Evolutionary conservation across 2,329 filamentous ascomycete genomes (phyloP), one percentile per base, ranked within the genome.

Genomic region (Eutypella sp.): DNA sequence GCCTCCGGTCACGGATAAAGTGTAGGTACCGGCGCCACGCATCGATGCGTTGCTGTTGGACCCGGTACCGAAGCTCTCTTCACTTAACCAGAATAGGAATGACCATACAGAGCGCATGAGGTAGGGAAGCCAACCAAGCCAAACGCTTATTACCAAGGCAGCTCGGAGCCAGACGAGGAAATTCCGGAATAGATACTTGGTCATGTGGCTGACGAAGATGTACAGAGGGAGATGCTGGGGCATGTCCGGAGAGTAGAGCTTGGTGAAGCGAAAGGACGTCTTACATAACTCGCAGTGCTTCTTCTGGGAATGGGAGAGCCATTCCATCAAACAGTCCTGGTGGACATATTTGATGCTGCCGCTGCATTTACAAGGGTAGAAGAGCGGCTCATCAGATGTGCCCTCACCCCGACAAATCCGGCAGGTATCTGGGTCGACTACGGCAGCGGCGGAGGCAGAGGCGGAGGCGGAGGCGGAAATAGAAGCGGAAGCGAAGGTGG

Each of bases 201-300:
- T 70, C 57, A 92, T 82, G 67, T 95, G 87, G 52, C 82, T 83
- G 46, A 90, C 55, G 59, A 99, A 96, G 51, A 99, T 75, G 40
- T 85, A 78, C 34, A 84, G 77, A 0, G 95, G 93, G 13, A 99
- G 77, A 11, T 80, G 82, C 51, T 81, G 79, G 2, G 93, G 95
- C 93, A 99, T 99, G 61, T 91, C 81, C 4, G 90, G 89, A 50
- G 91, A 84, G 71, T 99, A 99, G 33, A 99, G 80, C 69, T 99
- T 99, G 44, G 93, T 99, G 73, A 99, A 99, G 49, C 90, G 87
- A 63, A 97, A 99, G 0, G 91, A 85, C 2, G 93, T 99, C 73
- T 99, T 99, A 82, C 93, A 99, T 29, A 99, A 83, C 72, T 99
- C 93, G 75, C 95, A 99, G 73, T 99, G 88, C 68, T 97, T 97